Conservation (phyloP, 176 grass and related monocot species). For the Chloris gayana region DNA sequence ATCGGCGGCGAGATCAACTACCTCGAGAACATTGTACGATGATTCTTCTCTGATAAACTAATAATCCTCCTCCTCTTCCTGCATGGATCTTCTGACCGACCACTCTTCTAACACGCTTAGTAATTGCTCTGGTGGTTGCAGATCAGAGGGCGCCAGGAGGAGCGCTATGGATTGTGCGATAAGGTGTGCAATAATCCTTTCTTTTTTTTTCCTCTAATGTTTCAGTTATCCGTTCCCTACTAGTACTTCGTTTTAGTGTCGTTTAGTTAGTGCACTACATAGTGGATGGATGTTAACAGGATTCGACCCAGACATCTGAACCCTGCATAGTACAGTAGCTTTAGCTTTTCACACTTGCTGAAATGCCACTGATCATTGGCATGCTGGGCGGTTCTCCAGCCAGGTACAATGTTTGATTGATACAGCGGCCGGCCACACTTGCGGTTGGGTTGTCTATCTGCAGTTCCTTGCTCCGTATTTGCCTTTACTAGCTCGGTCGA, state of each 20-base stretch:
- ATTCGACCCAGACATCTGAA: neutral
- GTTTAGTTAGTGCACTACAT: no score
- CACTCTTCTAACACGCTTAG: no score
- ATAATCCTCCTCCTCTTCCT: no score
- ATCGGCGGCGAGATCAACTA: slow-evolving; percentile 71
- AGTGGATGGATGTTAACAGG: neutral
- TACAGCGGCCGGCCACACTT: neutral
- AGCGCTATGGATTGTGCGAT: slow-evolving; percentile 64
- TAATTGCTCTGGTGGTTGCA: slow-evolving; percentile 35
- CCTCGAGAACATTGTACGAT: slow-evolving; percentile 59
- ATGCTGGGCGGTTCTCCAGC: neutral
- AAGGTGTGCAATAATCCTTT: slow-evolving; percentile 51
- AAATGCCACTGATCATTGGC: neutral
- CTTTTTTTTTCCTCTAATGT: neutral
- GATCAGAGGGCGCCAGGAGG: slow-evolving; percentile 75
- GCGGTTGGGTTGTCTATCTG: neutral
- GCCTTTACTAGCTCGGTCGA: neutral
- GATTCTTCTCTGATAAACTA: no score
- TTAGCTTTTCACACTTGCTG: neutral
- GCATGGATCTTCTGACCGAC: no score
- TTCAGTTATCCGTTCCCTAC: neutral
- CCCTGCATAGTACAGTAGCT: neutral
- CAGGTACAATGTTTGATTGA: neutral
- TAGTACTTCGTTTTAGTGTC: neutral
- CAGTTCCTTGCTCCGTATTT: neutral